Conservation (phyloP, 306 rosid genomes). For the Trifolium fragiferum region DNA sequence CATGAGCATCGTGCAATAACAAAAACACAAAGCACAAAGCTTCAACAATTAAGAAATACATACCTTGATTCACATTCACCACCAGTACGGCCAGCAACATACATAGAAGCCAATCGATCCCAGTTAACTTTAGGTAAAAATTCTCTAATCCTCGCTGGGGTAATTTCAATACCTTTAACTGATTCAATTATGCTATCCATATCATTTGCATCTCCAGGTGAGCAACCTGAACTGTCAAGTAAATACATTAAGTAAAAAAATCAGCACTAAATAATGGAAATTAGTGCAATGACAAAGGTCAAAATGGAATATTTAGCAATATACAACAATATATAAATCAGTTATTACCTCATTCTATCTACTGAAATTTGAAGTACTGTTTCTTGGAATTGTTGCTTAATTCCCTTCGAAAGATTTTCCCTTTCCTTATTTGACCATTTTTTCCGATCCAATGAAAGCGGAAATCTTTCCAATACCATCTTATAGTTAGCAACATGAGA, state of each 20-base stretch:
- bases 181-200: conserved; percentile 63
- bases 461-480: conserved; percentile 67
- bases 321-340: conserved; percentile 31
- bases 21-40: conserved; percentile 19
- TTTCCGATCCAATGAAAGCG: conserved; percentile 64
- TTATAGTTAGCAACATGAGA: conserved; percentile 67
- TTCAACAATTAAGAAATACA: conserved; percentile 38
- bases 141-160: conserved; percentile 59
- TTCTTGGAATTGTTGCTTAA: conserved; percentile 88
- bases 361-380: conserved; percentile 62
- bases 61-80: conserved; percentile 96
- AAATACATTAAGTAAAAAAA: background rate
- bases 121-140: conserved; percentile 84
- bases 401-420: conserved; percentile 77
- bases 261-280: conserved; percentile 9
- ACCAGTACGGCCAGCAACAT: conserved; percentile 70
- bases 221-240: conserved; percentile 53
- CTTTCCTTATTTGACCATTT: conserved; percentile 74
- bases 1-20: conserved; percentile 23
- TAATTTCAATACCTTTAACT: conserved; percentile 64
- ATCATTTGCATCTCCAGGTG: conserved; percentile 57
- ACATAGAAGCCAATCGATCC: conserved; percentile 81
- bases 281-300: conserved; percentile 25
- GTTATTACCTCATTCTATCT: conserved; percentile 63
- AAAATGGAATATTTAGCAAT: conserved; percentile 14